Evolutionary conservation across 2,329 filamentous ascomycete species (phyloP), one percentile per base, ranked within the genome.

Genomic region (Coniochaeta pulveracea): DNA sequence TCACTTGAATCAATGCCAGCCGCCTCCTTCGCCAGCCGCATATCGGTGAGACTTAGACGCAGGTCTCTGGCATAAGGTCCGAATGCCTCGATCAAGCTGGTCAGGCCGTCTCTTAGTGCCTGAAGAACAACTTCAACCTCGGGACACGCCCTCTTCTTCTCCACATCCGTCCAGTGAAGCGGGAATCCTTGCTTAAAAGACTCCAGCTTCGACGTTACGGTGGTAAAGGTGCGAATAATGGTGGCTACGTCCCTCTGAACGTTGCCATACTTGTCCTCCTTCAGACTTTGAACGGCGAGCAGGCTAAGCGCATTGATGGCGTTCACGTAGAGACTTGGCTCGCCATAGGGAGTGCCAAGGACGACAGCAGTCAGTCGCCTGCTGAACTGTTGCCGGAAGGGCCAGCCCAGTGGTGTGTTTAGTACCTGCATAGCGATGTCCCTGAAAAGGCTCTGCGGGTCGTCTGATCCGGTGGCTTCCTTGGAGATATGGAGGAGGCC

Each of bases 261-360:
- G 44, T 84, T 82, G 10, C 89, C 89, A 49, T 77, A 91, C 29
- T 70, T 69, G 51, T 96, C 89, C 54, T 96, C 88, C 4, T 64
- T 62, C 34, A 95, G 58, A 54, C 82, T 89, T 40, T 72, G 71
- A 4, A 85, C 69, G 1, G 83, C 72, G 18, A 96, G 65, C 32
- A 70, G 66, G 10, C 73, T 75, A 24, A 91, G 59, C 1, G 80
- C 72, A 38, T 76, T 74, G n/a, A 78, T 66, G 2, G 84, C 80
- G 49, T 89, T 76, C 33, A 81, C 57, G 43, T 85, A 79, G 11
- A 80, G 60, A 19, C 72, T 72, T 2, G 75, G 61, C 48, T 82
- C 76, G 3, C 79, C 80, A 47, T 80, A 76, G 0, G 86, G 86
- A 0, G 69, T 62, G 19, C 85, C 86, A 14, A 91, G 65, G 4